Conservation (phyloP, 1,284 basidiomycete genomes). For the Xerocomus nothofagi region DNA sequence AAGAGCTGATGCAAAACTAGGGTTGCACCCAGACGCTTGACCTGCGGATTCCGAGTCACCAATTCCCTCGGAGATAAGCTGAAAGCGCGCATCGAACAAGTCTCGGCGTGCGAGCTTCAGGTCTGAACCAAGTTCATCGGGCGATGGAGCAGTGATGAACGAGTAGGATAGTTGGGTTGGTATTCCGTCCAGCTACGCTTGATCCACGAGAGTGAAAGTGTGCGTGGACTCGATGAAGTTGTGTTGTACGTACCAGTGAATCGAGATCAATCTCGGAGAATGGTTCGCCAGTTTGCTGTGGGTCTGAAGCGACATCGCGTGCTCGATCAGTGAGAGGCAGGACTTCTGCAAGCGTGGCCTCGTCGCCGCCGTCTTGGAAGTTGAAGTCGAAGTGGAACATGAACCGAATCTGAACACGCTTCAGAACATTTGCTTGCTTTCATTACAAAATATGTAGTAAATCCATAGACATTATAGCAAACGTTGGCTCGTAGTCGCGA, state of each 20-base stretch:
- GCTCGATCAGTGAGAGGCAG: background rate
- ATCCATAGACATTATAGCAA: too few relatives aligned
- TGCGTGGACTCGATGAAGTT: background rate
- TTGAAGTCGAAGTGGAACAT: slow-evolving; percentile 61
- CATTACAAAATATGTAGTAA: too few relatives aligned
- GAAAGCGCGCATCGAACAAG: slow-evolving; percentile 92
- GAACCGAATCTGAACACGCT: too few relatives aligned
- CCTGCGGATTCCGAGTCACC: slow-evolving; percentile 24
- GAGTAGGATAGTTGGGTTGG: slow-evolving; percentile 65
- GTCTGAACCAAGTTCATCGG: slow-evolving; percentile 15
- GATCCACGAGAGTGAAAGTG: slow-evolving; percentile 21
- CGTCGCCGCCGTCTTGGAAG: slow-evolving; percentile 48
- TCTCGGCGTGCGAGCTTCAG: slow-evolving; percentile 73
- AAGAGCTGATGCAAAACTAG: slow-evolving; percentile 36
- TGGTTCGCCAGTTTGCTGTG: slow-evolving; percentile 10
- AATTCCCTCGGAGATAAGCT: slow-evolving; percentile 65
- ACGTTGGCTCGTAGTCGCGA: too few relatives aligned
- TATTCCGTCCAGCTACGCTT: slow-evolving; percentile 50
- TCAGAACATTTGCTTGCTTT: background rate
- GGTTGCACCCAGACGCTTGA: slow-evolving; percentile 11
- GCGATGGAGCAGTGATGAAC: slow-evolving; percentile 45
- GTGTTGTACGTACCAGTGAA: slow-evolving; percentile 35
- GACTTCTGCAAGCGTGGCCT: slow-evolving; percentile 13
- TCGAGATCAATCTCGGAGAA: slow-evolving; percentile 37
- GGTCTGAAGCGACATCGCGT: slow-evolving; percentile 5